Percentiles rank a stretch among this genome's conserved stretches.
These are phyloP conservation scores for Trypanosoma cruzi DNA, from an alignment of 208 protist genomes.

Conservation along the genomic window DNA sequence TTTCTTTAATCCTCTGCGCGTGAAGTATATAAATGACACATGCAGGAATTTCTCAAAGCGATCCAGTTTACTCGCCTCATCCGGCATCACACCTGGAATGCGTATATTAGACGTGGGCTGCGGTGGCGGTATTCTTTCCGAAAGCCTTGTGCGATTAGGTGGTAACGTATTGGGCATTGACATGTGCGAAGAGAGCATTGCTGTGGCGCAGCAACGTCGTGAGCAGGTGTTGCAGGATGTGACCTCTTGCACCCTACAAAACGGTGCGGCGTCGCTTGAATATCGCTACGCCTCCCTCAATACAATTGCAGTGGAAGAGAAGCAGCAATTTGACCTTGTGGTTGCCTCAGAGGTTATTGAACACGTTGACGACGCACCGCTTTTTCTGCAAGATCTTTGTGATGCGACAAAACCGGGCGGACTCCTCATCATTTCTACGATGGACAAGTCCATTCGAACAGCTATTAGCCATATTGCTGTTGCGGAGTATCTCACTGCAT, in stretches of 20 bases:
- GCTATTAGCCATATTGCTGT: conserved; percentile 76
- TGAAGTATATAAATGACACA: conserved; percentile 75
- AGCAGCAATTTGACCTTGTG: conserved; percentile 84
- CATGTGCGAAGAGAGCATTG: conserved; percentile 83
- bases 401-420: conserved; percentile 86
- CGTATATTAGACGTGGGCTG: conserved; percentile 93
- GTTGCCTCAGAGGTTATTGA: conserved; percentile 93
- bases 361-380: conserved; percentile 88
- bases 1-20: conserved; percentile 91
- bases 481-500: conserved; percentile 85
- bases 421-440: conserved; percentile 90
- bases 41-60: conserved; percentile 44
- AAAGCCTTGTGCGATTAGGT: conserved; percentile 88
- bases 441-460: conserved; percentile 88
- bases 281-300: conserved; percentile 54
- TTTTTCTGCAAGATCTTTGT: conserved; percentile 82
- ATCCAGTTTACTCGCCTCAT: not conserved
- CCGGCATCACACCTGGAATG: conserved; percentile 39
- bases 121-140: conserved; percentile 89
- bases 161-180: conserved; percentile 92
- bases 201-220: conserved; percentile 56
- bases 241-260: not conserved
- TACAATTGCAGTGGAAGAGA: conserved; percentile 47
- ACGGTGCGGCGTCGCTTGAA: conserved; percentile 1
- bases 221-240: conserved; percentile 21